A percentile compares a stretch with the other conserved stretches of the same genome.
Evolutionary conservation across 139 green algal genomes (phyloP).

Genomic region (Micractinium sp.): DNA sequence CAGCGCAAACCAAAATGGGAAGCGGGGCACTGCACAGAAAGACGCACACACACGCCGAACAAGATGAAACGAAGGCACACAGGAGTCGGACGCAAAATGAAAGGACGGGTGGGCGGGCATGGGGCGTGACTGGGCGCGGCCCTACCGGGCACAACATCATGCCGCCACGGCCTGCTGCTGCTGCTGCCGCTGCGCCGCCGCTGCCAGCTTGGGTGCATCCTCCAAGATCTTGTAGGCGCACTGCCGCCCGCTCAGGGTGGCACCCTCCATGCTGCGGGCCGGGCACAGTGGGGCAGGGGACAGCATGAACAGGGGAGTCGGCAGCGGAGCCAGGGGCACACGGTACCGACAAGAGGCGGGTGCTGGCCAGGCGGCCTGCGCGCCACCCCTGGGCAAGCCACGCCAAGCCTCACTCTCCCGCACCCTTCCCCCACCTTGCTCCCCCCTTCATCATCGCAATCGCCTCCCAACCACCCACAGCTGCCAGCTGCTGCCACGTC

Average conservation of each 20-base stretch:
- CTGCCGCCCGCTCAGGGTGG: slow-evolving; percentile 86
- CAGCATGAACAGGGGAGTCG: not conserved
- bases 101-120: too few relatives aligned
- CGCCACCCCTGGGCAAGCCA: not conserved
- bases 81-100: too few relatives aligned
- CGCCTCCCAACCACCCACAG: too few relatives aligned
- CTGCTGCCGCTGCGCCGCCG: slow-evolving; percentile 8
- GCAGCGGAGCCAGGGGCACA: not conserved
- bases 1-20: too few relatives aligned
- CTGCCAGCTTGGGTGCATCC: slow-evolving; percentile 43
- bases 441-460: too few relatives aligned
- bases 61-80: too few relatives aligned
- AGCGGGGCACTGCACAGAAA: too few relatives aligned
- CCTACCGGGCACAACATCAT: not conserved
- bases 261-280: slow-evolving; percentile 92
- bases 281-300: not conserved
- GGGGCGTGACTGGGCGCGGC: too few relatives aligned
- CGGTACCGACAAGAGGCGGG: not conserved
- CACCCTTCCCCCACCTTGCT: too few relatives aligned
- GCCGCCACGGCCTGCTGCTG: slow-evolving; percentile 30
- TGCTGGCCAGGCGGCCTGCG: not conserved
- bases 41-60: too few relatives aligned
- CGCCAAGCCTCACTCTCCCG: too few relatives aligned
- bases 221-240: slow-evolving; percentile 65
- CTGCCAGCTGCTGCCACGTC: too few relatives aligned